Conservation (phyloP, 108 stramenopile genomes). For the Licmophora abbreviata region DNA sequence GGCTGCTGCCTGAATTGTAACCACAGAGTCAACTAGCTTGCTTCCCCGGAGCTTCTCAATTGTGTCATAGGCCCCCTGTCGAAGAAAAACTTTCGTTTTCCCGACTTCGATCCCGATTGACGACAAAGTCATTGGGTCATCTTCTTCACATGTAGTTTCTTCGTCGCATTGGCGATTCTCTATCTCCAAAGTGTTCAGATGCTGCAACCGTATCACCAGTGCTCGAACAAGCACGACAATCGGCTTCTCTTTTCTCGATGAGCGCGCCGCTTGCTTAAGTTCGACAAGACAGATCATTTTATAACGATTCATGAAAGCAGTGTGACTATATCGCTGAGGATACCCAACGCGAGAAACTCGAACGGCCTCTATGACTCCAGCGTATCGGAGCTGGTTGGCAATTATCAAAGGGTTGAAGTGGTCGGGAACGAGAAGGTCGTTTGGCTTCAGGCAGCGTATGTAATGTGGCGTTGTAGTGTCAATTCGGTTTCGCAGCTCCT, state of each 20-base stretch:
- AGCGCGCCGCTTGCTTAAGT: slow-evolving; percentile 32
- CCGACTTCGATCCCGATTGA: slow-evolving; percentile 81
- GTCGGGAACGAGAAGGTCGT: slow-evolving; percentile 36
- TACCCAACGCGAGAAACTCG: slow-evolving; percentile 64
- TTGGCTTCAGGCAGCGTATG: slow-evolving; percentile 82
- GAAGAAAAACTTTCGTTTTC: slow-evolving; percentile 79
- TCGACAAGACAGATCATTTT: slow-evolving; percentile 23
- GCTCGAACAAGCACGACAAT: slow-evolving; percentile 30
- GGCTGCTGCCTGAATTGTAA: slow-evolving; percentile 46
- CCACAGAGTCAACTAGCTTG: slow-evolving; percentile 28
- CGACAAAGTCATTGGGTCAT: slow-evolving; percentile 16
- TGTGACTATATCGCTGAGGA: slow-evolving; percentile 41
- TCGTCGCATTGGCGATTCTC: neutral
- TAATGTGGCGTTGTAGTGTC: slow-evolving; percentile 59
- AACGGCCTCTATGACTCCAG: slow-evolving; percentile 65
- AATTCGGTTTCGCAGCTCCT: slow-evolving; percentile 47
- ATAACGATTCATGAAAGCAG: slow-evolving; percentile 39
- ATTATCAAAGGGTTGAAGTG: slow-evolving; percentile 49
- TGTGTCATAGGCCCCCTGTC: slow-evolving; percentile 60
- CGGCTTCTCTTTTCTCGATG: slow-evolving; percentile 31
- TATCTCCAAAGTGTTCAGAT: slow-evolving; percentile 1
- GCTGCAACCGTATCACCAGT: neutral
- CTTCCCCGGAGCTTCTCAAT: slow-evolving; percentile 62
- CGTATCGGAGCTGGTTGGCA: slow-evolving; percentile 61
- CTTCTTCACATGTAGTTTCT: neutral